Evolutionary conservation across 1,139 yeast genomes (phyloP), one percentile per base, ranked within the genome.

Genomic region (Yamadazyma taylorii): DNA sequence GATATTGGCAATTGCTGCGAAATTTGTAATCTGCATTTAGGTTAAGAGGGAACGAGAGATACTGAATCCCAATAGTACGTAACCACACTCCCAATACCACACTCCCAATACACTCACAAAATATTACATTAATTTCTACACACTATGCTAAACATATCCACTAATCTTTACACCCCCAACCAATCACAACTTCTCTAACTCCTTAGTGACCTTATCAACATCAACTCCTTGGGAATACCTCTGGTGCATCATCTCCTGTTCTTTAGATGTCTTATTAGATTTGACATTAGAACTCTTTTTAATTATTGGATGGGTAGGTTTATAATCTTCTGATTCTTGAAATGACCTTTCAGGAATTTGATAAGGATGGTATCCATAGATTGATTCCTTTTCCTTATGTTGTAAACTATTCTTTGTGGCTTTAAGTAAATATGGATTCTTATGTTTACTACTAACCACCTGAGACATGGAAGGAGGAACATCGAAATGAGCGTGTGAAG

Each of bases 341-440:
- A 66, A 67, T 1, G 58, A 63, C 33, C 73, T 43, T 42, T 67
- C 73, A 2, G 71, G 56, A 35, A 43, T 42, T 29, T 51, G 55
- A 35, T 41, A 51, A 24, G 43, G 47, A 36, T 48, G 52, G 32
- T 38, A 43, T 9, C 52, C 52, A 32, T 22, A 48, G 10, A 37
- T 36, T 14, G 49, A 44, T 25, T 44, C 42, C 32, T 40, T 41
- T 23, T 50, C 50, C 12, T 32, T 34, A 6, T 38, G 23, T 26
- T 24, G 24, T 19, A 24, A 12, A 16, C 17, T 11, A 10, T 21
- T 22, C 4, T 22, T 28, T 19, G 33, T 22, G 17, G 36, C 28
- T 33, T 23, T 12, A 23, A 12, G 5, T 10, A 27, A 17, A 17
- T 16, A 27, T 3, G 24, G 17, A 14, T 30, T 13, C 22, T 22